Base-by-base conservation (phyloP, 2,329 filamentous ascomycete genomes). In the Cladophialophora carrionii region DNA sequence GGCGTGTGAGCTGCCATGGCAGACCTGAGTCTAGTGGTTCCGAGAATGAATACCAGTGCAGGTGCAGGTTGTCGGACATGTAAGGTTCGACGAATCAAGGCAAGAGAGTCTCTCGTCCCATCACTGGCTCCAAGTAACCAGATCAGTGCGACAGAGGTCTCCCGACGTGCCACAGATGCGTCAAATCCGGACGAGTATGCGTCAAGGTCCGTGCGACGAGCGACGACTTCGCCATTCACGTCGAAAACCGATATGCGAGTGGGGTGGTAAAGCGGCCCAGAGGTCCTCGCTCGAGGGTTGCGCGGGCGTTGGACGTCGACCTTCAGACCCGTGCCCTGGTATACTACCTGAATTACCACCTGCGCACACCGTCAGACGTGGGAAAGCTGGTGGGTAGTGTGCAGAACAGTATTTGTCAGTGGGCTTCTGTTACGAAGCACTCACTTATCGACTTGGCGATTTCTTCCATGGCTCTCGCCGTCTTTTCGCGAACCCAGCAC, bases 191-290 rank as follows among this genome's bases (percentile, higher is more conserved):
- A 22, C 69, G 73, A 26, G 51, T 66, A 41, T 75, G 73, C 59
- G 31, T 72, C 41, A 67, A 31, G 32, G 9, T 63, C 17, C 43
- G 29, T 20, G 22, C 58, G n/a, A 48, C 24, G n/a, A 59, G 56
- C 41, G 48, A 63, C 20, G 61, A 62, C 32, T 61, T 64, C 17
- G 58, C 34, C n/a, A 62, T 74, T 43, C 72, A 75, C 48, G 31
- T 67, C 41, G 74, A 76, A 59, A 76, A 74, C 32, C 51, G 31
- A 4, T 76, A 73, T 54, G 74, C 73, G 52, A 74, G 71, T 48
- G 74, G 74, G 4, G 55, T 69, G 34, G 63, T 24, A n/a, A 75
- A 75, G 57, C 73, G 74, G 2, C 74, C 74, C 17, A 66, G 74
- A 69, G 74, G 74, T n/a, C 74, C 74, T 46, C 74, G 74, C 31